Evolutionary conservation across 2,329 filamentous ascomycete species (phyloP).

Genomic region (Verticillium klebahnii): DNA sequence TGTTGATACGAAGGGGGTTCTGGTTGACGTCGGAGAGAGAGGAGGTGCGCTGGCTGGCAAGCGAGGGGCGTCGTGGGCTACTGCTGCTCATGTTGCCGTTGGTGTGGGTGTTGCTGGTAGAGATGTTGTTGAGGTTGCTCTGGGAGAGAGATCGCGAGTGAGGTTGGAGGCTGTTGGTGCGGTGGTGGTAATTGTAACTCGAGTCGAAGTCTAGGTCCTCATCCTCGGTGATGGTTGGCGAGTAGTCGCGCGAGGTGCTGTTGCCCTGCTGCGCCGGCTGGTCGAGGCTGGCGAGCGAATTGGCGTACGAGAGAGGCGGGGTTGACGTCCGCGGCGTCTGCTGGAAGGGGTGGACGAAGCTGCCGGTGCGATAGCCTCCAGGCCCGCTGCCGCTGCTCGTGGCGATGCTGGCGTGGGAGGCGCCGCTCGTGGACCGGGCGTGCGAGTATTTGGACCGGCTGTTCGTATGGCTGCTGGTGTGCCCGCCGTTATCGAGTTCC

Average conservation of each 20-base stretch:
- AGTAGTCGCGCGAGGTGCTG: conserved; percentile 41
- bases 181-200: conserved; percentile 4
- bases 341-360: conserved; percentile 60
- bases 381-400: conserved; percentile 44
- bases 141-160: conserved; percentile 12
- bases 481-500: conserved; percentile 15
- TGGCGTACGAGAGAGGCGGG: conserved; percentile 54
- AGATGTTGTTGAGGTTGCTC: conserved; percentile 16
- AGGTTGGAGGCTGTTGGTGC: conserved; percentile 16
- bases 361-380: conserved; percentile 31
- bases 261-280: conserved; percentile 20
- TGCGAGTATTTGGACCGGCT: conserved; percentile 44
- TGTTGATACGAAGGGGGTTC: conserved; percentile 2
- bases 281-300: conserved; percentile 49
- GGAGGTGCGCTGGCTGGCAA: conserved; percentile 33
- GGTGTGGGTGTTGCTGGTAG: conserved; percentile 17
- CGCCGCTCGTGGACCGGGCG: conserved; percentile 53
- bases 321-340: conserved; percentile 59
- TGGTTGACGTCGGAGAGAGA: conserved; percentile 30
- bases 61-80: conserved; percentile 26
- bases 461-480: conserved; percentile 4
- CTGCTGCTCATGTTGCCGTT: conserved; percentile 6
- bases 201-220: conserved; percentile 31
- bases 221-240: conserved; percentile 51
- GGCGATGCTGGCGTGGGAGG: conserved; percentile 51